Base-by-base conservation (phyloP, 2,329 filamentous ascomycete species). In the Alternaria viburni region DNA sequence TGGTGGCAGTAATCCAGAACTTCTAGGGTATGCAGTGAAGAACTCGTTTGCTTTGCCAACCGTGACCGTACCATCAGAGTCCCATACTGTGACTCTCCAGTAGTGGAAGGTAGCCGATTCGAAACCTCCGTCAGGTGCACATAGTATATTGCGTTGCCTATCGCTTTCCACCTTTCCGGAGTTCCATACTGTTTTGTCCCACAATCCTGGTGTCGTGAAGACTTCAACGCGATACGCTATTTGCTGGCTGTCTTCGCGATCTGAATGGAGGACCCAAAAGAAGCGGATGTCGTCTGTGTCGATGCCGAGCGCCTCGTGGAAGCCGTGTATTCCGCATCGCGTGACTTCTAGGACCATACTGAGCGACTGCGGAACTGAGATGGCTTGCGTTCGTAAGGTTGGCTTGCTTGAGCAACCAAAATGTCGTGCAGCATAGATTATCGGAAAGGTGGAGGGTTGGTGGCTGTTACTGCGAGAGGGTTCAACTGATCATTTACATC, bases 11-110 rank as follows among this genome's bases (percentile, higher is more conserved):
- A 80, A 65, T 0, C 64, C 64, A 50, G 70, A 74, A 8, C 73
- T 76, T 50, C 77, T 70, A 11, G 80, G 78, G 41, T 82, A 82
- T 4, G 80, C 77, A 1, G 79, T 81, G 66, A 81, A 82, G 59
- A 82, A 81, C 50, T 79, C 75, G 28, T 80, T 78, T 15, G 69
- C 23, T 0, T 63, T 45, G 49, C 77, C 77, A 7, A 61, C 67
- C 1, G 67, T 67, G n/a, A 62, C 30, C 8, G 70, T 62, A 3
- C 69, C 77, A 64, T 78, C 50, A 26, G 77, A 70, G n/a, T 81
- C 76, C 79, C 79, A 81, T 5, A 80, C 68, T 5, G 73, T 77
- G 3, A 81, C 76, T 17, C 66, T 72, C 80, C 80, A 82, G 64
- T 77, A 77, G 58, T 82, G 76, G 57, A 74, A 71, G 1, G 73